Evolutionary conservation across 345 rosid genomes (phyloP), one percentile per base, ranked within the genome.

Genomic region (Citrus inodora): DNA sequence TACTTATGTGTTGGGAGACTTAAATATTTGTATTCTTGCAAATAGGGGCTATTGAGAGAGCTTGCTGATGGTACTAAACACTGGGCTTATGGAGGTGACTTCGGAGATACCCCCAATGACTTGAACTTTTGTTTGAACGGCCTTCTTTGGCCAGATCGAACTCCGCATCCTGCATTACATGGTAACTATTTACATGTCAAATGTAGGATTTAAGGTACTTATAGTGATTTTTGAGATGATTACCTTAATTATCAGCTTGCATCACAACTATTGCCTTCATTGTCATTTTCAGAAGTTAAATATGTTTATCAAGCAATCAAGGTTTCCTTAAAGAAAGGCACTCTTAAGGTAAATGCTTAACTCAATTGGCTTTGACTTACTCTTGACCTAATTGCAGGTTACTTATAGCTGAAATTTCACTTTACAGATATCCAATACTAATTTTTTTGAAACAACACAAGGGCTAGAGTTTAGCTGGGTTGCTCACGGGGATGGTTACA

Each of bases 51-150:
- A 71, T 59, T 96, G 81, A 96, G 94, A 87, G 89, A 91, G 55
- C 79, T 85, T 63, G 81, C 80, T 69, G 90, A 87, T 83, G 97
- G 98, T 66, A 75, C 56, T 67, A 94, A 94, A 78, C 89, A 74
- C 81, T 96, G 99, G 99, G 99, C 98, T 16, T 96, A 96, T 91
- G 99, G 99, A 80, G 99, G 99, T 62, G 95, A 94, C 88, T 96
- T 91, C 83, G 99, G 98, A 82, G 99, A 96, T 80, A 80, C 82
- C 62, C 98, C 98, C 69, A 96, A 96, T 86, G 99, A 96, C 87
- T 83, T 88, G 83, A 96, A 96, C 87, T 96, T 96, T 84, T 94
- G 99, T 85, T 82, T 96, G 85, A 87, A 94, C 70, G 99, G 99
- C 67, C 84, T 96, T 85, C 80, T 65, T 56, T 96, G 99, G 99